phyloP scores from a whole-genome alignment of 768 basidiomycete species.

The Pleurotus ostreatus region DNA sequence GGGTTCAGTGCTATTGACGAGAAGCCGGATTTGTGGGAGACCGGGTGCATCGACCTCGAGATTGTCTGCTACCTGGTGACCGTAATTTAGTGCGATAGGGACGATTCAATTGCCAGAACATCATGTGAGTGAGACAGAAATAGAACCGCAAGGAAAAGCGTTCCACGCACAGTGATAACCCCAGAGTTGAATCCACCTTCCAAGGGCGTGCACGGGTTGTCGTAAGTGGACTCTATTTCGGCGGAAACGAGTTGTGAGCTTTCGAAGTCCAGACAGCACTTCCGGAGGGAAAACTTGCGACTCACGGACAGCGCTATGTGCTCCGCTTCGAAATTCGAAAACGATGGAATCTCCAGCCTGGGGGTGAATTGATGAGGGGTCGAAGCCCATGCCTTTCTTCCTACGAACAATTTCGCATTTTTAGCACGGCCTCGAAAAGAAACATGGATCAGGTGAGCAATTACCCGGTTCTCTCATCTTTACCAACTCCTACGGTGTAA shows the following conservation, averaged over 20 bases:
- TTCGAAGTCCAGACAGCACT: not conserved
- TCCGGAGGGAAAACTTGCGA: conserved; percentile 7
- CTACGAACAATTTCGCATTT: conserved; percentile 15
- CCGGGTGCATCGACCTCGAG: conserved; percentile 29
- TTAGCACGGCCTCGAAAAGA: not conserved
- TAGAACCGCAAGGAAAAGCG: not conserved
- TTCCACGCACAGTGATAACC: conserved; percentile 25
- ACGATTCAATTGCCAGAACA: not conserved
- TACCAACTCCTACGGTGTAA: conserved; percentile 34
- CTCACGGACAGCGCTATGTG: conserved; percentile 35
- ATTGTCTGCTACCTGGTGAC: conserved; percentile 21
- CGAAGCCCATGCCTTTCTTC: conserved; percentile 37
- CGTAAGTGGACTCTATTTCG: conserved; percentile 30
- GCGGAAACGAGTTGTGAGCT: not conserved
- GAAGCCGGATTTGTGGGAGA: conserved; percentile 25
- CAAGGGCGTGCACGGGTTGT: conserved; percentile 29
- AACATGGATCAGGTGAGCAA: not conserved
- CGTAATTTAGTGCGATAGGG: no score
- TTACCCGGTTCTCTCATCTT: conserved; percentile 38
- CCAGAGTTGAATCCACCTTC: conserved; percentile 31
- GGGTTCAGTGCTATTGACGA: conserved; percentile 30
- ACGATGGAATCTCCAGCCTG: conserved; percentile 28
- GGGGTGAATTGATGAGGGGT: conserved; percentile 35
- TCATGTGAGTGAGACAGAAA: not conserved
- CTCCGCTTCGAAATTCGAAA: conserved; percentile 35